These are phyloP conservation scores for Setomelanomma holmii DNA, from an alignment of 2,329 filamentous ascomycete species.

Conservation along the genomic window DNA sequence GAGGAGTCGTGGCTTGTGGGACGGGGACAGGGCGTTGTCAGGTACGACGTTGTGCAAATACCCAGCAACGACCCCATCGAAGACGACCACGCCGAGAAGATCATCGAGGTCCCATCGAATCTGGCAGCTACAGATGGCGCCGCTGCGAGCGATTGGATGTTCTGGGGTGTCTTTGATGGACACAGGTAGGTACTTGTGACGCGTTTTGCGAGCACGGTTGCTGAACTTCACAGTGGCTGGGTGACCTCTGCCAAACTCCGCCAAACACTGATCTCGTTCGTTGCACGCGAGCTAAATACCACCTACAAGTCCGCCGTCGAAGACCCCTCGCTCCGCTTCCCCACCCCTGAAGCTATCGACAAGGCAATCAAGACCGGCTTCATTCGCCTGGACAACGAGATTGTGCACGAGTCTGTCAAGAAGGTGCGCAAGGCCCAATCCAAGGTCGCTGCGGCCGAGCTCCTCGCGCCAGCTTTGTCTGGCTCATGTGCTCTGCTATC, in stretches of 20 bases:
- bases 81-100: conserved; percentile 98
- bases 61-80: conserved; percentile 98
- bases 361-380: conserved; percentile 93
- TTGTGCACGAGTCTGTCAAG: conserved; percentile 89
- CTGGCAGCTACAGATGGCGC: conserved; percentile 63
- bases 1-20: conserved; percentile 93
- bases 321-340: conserved; percentile 65
- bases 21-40: conserved; percentile 86
- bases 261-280: conserved; percentile 89
- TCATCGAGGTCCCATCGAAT: conserved; percentile 81
- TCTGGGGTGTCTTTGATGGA: conserved; percentile 98
- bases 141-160: conserved; percentile 91
- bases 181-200: conserved; percentile 71
- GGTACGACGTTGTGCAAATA: conserved; percentile 92
- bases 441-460: conserved; percentile 87
- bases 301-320: conserved; percentile 81
- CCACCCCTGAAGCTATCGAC: conserved; percentile 82
- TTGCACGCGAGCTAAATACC: conserved; percentile 88
- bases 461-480: conserved; percentile 89
- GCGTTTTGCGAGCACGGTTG: not conserved
- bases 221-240: conserved; percentile 73
- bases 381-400: conserved; percentile 86
- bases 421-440: conserved; percentile 89
- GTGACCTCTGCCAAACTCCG: conserved; percentile 96
- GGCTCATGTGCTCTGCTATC: conserved; percentile 97